phyloP scores from a whole-genome alignment of 2,329 filamentous ascomycete species.

The Madurella mycetomatis region DNA sequence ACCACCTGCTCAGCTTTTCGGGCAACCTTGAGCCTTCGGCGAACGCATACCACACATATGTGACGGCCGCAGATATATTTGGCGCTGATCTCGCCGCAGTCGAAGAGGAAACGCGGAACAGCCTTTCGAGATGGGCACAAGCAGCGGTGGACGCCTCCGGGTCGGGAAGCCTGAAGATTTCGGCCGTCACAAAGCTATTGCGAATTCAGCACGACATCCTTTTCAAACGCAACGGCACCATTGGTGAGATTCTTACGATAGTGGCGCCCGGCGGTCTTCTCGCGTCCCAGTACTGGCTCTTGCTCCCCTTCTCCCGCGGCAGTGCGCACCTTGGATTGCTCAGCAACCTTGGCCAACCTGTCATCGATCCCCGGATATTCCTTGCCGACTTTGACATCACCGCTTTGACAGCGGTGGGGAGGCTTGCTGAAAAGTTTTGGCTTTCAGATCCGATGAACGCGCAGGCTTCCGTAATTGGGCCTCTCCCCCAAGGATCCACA shows the following conservation, averaged over 20 bases:
- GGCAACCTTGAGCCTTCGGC: not conserved
- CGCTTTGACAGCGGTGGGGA: not conserved
- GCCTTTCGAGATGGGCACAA: not conserved
- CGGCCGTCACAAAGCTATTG: not conserved
- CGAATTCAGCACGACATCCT: conserved; percentile 1
- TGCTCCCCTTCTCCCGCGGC: conserved; percentile 5
- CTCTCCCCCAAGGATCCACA: not conserved
- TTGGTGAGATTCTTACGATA: not conserved
- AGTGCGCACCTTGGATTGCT: conserved; percentile 1
- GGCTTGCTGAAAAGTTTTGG: conserved; percentile 2
- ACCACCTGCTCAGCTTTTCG: not conserved
- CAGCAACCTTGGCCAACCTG: not conserved
- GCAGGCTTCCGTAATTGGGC: not conserved
- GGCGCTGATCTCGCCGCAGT: not conserved
- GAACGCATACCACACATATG: not conserved
- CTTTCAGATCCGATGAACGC: conserved; percentile 3
- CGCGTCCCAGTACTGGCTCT: conserved; percentile 5
- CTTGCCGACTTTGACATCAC: conserved; percentile 2
- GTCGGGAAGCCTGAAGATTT: not conserved
- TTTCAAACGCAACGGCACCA: conserved; percentile 1
- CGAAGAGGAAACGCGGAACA: not conserved
- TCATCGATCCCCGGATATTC: conserved; percentile 3
- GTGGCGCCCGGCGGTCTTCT: not conserved
- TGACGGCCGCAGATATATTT: not conserved
- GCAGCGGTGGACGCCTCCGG: conserved; percentile 2